Base-by-base conservation (phyloP, 805 yeast genomes). In the Saccharomyces paradoxus region DNA sequence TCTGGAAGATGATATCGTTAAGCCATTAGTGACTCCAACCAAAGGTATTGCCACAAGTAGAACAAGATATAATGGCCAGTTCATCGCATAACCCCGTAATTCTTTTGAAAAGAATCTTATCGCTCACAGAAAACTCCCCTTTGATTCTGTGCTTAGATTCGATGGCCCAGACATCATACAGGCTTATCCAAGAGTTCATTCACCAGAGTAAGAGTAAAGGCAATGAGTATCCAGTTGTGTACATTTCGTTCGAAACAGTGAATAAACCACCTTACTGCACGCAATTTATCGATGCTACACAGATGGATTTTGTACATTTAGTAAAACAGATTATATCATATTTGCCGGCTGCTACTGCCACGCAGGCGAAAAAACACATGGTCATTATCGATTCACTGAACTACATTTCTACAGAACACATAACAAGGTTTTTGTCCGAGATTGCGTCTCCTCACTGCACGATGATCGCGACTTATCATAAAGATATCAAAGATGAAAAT, bases 111-210 rank as follows among this genome's bases (percentile, higher is more conserved):
- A 73, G 98, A 55, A 73, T 89, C 6, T 68, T 94, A 2, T 70
- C 83, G 2, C 71, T 88, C 51, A 87, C 84, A 59, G 98, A 94
- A 63, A 69, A 70, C 24, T 79, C 92, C 0, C 95, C 96, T 0
- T 80, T 92, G 53, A 68, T 89, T 2, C 74, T 92, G 4, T 74
- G 86, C 3, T 64, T 80, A 8, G 98, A 94, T 66, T 77, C 87
- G 1, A 69, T 89, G 9, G 73, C 78, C 0, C 97, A 91, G 67
- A 81, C 94, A 0, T 81, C 89, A 0, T 60, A 71, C 30, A 62
- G 73, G 49, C 68, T 91, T 12, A 63, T 87, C 0, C 64, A 71
- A 28, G 97, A 89, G 64, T 75, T 90, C 50, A 68, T 77, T 1
- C 68, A 75, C 58, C 74, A 77, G 59, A 61, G 63, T 41, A 68